Conservation (phyloP, 352 stramenopile species). For the Phytopythium ostracodes region DNA sequence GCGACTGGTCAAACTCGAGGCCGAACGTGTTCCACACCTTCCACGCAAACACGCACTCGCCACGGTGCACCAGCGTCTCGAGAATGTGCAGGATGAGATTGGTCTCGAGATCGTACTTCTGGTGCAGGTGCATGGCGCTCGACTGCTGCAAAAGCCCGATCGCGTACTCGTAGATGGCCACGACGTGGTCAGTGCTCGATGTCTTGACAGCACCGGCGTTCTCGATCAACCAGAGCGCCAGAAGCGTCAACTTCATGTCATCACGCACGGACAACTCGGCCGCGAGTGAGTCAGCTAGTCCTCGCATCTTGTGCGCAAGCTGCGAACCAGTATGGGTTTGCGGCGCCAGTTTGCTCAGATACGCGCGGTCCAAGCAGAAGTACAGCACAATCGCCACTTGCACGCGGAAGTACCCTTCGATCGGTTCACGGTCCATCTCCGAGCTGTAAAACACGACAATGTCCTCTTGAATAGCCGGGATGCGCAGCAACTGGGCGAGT, state of each 20-base stretch:
- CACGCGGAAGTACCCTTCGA: conserved; percentile 77
- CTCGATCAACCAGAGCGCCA: conserved; percentile 78
- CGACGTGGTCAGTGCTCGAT: conserved; percentile 51
- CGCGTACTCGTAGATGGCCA: conserved; percentile 58
- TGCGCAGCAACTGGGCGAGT: conserved; percentile 47
- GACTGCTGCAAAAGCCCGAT: conserved; percentile 63
- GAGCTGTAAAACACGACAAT: conserved; percentile 57
- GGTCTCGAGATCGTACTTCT: conserved; percentile 67
- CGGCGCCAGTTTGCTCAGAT: conserved; percentile 45
- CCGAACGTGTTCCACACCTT: conserved; percentile 85
- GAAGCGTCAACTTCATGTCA: conserved; percentile 79
- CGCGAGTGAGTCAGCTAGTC: conserved; percentile 63
- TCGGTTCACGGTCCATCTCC: conserved; percentile 59
- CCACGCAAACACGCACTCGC: conserved; percentile 72
- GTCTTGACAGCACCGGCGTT: conserved; percentile 75
- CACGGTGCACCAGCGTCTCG: conserved; percentile 72
- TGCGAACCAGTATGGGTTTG: conserved; percentile 44
- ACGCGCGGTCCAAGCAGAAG: conserved; percentile 72
- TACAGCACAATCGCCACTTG: conserved; percentile 72
- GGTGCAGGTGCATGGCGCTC: conserved; percentile 67
- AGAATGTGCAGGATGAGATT: conserved; percentile 73
- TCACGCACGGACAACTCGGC: conserved; percentile 68
- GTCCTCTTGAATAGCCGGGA: conserved; percentile 44
- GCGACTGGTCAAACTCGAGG: conserved; percentile 42
- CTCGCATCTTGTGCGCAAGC: conserved; percentile 60